A percentile compares a stretch with the other conserved stretches of the same genome.
phyloP scores from a whole-genome alignment of 2,329 filamentous ascomycete species.

The Aspergillus sp. region DNA sequence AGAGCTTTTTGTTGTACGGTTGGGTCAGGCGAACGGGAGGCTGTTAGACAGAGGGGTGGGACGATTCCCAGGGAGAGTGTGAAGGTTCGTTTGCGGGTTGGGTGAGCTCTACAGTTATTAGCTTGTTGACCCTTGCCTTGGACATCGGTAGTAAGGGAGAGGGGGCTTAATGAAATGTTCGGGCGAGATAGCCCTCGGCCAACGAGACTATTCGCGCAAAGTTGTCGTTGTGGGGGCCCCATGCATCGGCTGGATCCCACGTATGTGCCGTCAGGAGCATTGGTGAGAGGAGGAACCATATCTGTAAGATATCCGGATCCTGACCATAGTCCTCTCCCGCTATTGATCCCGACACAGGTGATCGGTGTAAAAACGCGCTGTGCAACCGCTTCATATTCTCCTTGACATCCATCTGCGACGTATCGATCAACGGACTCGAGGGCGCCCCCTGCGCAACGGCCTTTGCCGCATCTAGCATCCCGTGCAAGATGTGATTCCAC shows the following conservation, averaged over 20 bases:
- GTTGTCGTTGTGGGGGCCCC: constrained; percentile 12
- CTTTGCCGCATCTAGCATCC: constrained; percentile 3
- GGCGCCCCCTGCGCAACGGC: neutral
- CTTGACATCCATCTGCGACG: constrained; percentile 1
- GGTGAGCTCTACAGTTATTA: neutral
- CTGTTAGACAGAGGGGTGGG: constrained; percentile 15
- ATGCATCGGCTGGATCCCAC: constrained; percentile 11
- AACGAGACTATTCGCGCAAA: constrained; percentile 4
- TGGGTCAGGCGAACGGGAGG: constrained; percentile 13
- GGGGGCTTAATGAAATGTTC: neutral
- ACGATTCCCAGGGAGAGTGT: constrained; percentile 15
- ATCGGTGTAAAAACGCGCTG: neutral
- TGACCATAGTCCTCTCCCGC: neutral
- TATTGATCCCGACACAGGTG: neutral
- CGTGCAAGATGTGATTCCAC: constrained; percentile 12
- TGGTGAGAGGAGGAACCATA: constrained; percentile 9
- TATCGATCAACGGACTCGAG: neutral
- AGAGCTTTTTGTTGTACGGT: constrained; percentile 14
- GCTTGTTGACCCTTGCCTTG: neutral
- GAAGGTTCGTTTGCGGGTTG: constrained; percentile 9
- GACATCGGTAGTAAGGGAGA: no score
- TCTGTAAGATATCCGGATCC: constrained; percentile 10
- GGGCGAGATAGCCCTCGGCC: constrained; percentile 1
- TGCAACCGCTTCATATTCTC: constrained; percentile 2
- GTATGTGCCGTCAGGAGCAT: constrained; percentile 11